Evolutionary conservation across 2,329 filamentous ascomycete species (phyloP).

Genomic region (Fusarium foetens): DNA sequence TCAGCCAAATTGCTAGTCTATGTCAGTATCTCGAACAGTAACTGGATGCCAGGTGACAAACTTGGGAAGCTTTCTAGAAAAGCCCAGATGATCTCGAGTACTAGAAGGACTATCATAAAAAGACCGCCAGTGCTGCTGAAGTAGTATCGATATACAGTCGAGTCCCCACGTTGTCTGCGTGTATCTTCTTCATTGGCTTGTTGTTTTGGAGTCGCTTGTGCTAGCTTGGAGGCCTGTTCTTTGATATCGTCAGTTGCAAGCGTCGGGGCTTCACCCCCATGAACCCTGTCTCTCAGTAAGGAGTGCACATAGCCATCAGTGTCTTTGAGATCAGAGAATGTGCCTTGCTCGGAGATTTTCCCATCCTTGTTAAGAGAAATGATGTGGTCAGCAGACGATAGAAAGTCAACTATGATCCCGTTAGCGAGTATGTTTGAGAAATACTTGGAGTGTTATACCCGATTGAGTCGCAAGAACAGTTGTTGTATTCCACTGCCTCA

Average conservation of each 20-base stretch:
- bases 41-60: constrained; percentile 11
- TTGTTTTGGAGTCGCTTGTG: constrained; percentile 16
- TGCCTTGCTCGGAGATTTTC: constrained; percentile 48
- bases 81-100: constrained; percentile 40
- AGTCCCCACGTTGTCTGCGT: constrained; percentile 45
- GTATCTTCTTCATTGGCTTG: constrained; percentile 21
- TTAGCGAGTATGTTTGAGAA: not conserved
- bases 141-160: constrained; percentile 45
- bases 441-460: constrained; percentile 9
- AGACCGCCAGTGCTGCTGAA: constrained; percentile 43
- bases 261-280: too few species aligned
- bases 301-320: constrained; percentile 18
- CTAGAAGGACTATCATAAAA: constrained; percentile 37
- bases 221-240: not conserved
- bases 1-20: constrained; percentile 46
- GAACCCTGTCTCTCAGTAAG: not conserved
- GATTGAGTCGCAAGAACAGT: constrained; percentile 52
- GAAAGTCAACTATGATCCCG: constrained; percentile 44
- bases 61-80: constrained; percentile 47
- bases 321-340: constrained; percentile 32
- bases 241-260: not conserved
- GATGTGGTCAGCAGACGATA: constrained; percentile 40
- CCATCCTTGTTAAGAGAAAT: constrained; percentile 32
- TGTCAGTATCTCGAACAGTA: not conserved
- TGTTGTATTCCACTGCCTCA: constrained; percentile 47